Evolutionary conservation across 1,284 basidiomycete species (phyloP).

Genomic region (Amylostereum areolatum): DNA sequence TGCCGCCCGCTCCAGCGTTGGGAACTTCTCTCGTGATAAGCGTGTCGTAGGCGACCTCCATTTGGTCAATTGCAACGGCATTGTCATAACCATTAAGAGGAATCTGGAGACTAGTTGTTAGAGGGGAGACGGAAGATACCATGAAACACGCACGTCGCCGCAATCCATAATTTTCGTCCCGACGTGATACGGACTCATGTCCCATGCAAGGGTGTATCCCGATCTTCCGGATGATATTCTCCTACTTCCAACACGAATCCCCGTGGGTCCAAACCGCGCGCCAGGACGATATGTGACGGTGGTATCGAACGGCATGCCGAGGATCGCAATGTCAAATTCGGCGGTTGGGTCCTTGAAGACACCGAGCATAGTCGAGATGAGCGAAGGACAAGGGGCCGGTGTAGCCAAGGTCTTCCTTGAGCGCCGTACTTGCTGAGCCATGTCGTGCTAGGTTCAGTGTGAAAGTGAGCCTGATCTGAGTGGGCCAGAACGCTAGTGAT

Average conservation of each 20-base stretch:
- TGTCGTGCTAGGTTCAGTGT: slow-evolving; percentile 15
- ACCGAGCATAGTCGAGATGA: slow-evolving; percentile 66
- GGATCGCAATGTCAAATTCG: slow-evolving; percentile 65
- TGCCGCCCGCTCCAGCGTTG: slow-evolving; percentile 21
- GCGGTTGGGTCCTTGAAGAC: slow-evolving; percentile 53
- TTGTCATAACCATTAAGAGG: slow-evolving; percentile 72
- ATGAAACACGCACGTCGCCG: slow-evolving; percentile 52
- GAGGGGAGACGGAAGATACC: background rate
- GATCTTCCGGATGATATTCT: slow-evolving; percentile 37
- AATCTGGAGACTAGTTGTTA: slow-evolving; percentile 34
- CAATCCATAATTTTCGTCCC: slow-evolving; percentile 66
- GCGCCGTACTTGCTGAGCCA: slow-evolving; percentile 68
- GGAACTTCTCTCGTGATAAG: slow-evolving; percentile 50
- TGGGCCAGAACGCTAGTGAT: no score
- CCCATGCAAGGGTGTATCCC: slow-evolving; percentile 65
- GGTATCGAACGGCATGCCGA: slow-evolving; percentile 82
- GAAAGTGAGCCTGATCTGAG: no score
- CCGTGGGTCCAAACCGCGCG: slow-evolving; percentile 77
- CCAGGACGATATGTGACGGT: slow-evolving; percentile 65
- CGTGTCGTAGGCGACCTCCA: slow-evolving; percentile 74
- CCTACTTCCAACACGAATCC: slow-evolving; percentile 73
- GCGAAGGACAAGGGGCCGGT: slow-evolving; percentile 72
- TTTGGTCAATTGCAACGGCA: slow-evolving; percentile 69
- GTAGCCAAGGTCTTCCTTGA: slow-evolving; percentile 65
- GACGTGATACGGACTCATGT: slow-evolving; percentile 54